Conservation (phyloP, 257 asterid genomes). For the Fraxinus pennsylvanica region DNA sequence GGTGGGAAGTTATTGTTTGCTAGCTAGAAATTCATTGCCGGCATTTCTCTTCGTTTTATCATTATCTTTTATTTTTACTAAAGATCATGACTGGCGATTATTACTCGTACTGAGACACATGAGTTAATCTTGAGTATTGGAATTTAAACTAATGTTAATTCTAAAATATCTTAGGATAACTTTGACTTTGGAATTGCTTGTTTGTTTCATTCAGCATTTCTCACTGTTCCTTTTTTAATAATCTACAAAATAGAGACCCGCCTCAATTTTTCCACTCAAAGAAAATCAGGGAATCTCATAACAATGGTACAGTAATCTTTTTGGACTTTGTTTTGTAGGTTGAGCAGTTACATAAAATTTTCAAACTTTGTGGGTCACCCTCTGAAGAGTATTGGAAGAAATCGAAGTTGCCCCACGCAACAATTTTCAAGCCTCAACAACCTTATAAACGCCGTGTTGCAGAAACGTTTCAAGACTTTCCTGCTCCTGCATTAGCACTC, state of each 20-base stretch:
- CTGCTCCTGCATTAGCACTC: conserved; percentile 73
- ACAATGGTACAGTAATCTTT: background rate
- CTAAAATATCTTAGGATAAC: background rate
- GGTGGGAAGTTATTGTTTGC: background rate
- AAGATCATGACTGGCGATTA: background rate
- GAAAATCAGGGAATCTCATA: background rate
- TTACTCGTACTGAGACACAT: background rate
- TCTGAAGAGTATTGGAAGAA: conserved; percentile 96
- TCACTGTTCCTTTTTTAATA: background rate
- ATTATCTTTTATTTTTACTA: no score
- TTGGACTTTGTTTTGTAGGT: conserved; percentile 51
- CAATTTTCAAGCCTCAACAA: conserved; percentile 94
- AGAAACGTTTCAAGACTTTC: conserved; percentile 85
- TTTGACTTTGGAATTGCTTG: background rate
- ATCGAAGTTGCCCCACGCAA: conserved; percentile 89
- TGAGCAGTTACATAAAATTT: conserved; percentile 94
- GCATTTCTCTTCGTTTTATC: background rate
- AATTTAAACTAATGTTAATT: no score
- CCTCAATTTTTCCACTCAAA: background rate
- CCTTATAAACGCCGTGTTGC: conserved; percentile 84
- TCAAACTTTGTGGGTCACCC: conserved; percentile 98
- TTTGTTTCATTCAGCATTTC: background rate
- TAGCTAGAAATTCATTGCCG: background rate
- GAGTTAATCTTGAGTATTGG: background rate
- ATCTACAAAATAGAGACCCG: background rate